Conservation (phyloP, 306 rosid species). For the Prunus fruticosa region DNA sequence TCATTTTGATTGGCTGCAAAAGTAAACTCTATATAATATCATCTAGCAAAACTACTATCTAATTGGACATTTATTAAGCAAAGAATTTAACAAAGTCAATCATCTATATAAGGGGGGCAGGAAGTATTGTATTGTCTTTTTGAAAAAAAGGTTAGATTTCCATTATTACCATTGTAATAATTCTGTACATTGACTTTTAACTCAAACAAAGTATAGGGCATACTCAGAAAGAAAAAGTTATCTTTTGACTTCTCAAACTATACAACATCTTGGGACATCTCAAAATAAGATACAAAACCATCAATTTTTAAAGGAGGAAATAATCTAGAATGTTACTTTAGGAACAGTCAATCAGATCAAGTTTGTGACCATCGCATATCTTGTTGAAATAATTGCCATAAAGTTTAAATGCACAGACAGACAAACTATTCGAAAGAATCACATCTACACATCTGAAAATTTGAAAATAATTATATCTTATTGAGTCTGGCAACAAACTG, state of each 20-base stretch:
- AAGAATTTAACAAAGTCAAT: neutral
- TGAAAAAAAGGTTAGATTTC: neutral
- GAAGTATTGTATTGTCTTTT: neutral
- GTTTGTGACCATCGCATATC: neutral
- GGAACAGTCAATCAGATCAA: neutral
- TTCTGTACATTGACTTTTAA: neutral
- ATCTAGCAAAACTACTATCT: neutral
- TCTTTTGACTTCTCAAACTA: neutral
- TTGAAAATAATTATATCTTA: neutral
- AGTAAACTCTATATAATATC: neutral
- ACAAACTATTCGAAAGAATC: neutral
- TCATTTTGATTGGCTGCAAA: neutral
- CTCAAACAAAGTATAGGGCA: neutral
- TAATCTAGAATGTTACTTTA: neutral
- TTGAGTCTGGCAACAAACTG: neutral
- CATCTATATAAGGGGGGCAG: neutral
- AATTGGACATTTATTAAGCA: neutral
- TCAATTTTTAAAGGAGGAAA: neutral
- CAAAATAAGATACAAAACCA: neutral
- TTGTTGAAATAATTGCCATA: neutral
- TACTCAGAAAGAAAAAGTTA: neutral
- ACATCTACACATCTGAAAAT: neutral
- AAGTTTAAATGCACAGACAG: neutral
- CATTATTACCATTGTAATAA: neutral
- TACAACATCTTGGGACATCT: neutral